Evolutionary conservation across 495 filamentous ascomycete genomes (phyloP).

Genomic region (Trichoderma orchidacearum): DNA sequence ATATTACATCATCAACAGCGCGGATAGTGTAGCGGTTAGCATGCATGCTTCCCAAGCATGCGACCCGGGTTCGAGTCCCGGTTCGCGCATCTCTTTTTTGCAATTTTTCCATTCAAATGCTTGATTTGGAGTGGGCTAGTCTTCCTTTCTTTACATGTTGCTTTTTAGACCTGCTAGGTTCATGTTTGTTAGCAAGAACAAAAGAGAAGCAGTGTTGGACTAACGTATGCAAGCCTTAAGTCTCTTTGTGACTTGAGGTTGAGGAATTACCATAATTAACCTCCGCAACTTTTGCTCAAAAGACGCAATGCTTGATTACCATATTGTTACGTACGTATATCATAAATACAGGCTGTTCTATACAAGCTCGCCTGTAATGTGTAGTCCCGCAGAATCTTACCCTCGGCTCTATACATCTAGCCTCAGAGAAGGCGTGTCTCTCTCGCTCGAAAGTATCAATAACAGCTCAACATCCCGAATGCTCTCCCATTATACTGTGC

Average conservation of each 20-base stretch:
- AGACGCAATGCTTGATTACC: not conserved
- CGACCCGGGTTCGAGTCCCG: slow-evolving; percentile 14
- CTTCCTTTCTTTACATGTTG: too few species aligned
- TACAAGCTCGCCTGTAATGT: not conserved
- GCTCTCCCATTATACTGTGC: not conserved
- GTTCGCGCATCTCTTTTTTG: slow-evolving; percentile 1
- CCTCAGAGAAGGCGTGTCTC: not conserved
- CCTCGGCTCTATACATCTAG: not conserved
- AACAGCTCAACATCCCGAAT: not conserved
- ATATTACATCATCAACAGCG: slow-evolving; percentile 1
- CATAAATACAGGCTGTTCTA: not conserved
- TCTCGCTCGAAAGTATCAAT: not conserved
- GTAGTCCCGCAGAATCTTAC: not conserved
- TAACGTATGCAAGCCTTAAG: too few species aligned
- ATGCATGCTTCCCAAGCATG: slow-evolving; percentile 13
- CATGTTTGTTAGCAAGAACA: too few species aligned
- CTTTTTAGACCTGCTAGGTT: too few species aligned
- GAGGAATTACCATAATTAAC: too few species aligned
- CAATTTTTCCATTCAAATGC: not conserved
- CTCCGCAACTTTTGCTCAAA: not conserved
- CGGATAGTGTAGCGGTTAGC: slow-evolving; percentile 14
- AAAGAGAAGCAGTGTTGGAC: too few species aligned
- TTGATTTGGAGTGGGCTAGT: too few species aligned
- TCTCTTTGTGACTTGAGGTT: too few species aligned
- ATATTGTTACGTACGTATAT: not conserved